phyloP scores from a whole-genome alignment of 2,329 filamentous ascomycete genomes.

The Aspergillus latus region DNA sequence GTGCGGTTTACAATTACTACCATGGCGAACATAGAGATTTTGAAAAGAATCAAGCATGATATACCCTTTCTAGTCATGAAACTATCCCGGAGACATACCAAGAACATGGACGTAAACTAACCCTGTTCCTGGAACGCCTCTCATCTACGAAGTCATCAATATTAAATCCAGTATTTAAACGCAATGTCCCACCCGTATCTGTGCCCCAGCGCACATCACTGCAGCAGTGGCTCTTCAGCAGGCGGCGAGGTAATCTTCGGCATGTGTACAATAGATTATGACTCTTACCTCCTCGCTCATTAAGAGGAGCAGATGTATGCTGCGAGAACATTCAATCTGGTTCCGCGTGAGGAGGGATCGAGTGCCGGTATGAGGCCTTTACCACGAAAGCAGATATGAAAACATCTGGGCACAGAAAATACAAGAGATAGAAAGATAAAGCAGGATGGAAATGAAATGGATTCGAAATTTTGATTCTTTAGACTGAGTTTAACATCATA shows the following conservation, averaged over 20 bases:
- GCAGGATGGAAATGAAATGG: slow-evolving; percentile 9
- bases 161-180: neutral
- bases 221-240: slow-evolving; percentile 65
- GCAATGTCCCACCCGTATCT: slow-evolving; percentile 65
- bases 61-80: slow-evolving; percentile 10
- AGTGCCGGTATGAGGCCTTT: slow-evolving; percentile 34
- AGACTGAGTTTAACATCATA: slow-evolving; percentile 12
- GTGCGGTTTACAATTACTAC: neutral
- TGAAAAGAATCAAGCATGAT: slow-evolving; percentile 12
- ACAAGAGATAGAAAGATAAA: neutral
- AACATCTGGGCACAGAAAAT: neutral
- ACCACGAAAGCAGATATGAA: neutral
- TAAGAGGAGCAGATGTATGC: slow-evolving; percentile 25
- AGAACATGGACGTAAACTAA: no score
- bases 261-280: slow-evolving; percentile 30
- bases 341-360: slow-evolving; percentile 46
- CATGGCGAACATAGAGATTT: slow-evolving; percentile 12
- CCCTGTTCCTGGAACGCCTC: no score
- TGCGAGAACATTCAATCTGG: slow-evolving; percentile 27
- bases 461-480: slow-evolving; percentile 11
- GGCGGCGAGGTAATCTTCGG: slow-evolving; percentile 45
- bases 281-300: slow-evolving; percentile 48
- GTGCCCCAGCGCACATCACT: slow-evolving; percentile 62
- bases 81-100: neutral
- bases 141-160: no score